These are phyloP conservation scores for Aureobasidium sp. DNA, from an alignment of 2,329 filamentous ascomycete species.

Conservation along the genomic window DNA sequence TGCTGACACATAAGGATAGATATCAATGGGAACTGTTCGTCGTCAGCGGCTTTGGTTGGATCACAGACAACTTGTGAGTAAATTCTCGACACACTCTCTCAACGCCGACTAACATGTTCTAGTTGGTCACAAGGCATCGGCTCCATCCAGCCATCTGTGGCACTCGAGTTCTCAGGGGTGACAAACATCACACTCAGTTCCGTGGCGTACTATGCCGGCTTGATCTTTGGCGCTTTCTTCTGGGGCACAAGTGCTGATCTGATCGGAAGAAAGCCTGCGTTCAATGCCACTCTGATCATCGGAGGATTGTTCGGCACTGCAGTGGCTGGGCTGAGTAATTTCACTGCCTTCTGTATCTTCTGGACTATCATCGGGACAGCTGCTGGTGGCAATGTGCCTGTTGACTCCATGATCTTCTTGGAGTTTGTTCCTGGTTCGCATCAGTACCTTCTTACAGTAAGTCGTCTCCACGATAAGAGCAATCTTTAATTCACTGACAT, in stretches of 20 bases:
- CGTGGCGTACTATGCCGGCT: slow-evolving; percentile 49
- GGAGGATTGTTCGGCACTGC: slow-evolving; percentile 62
- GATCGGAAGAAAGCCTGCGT: slow-evolving; percentile 68
- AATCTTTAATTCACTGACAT: slow-evolving; percentile 42
- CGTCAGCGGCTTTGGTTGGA: slow-evolving; percentile 77
- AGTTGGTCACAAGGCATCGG: background rate
- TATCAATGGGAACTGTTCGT: slow-evolving; percentile 82
- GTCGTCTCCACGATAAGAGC: slow-evolving; percentile 40
- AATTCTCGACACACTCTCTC: background rate
- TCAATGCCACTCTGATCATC: slow-evolving; percentile 71
- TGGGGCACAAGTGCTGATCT: slow-evolving; percentile 76
- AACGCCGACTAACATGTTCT: background rate
- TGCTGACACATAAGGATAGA: slow-evolving; percentile 19
- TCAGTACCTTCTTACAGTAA: slow-evolving; percentile 64
- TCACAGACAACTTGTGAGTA: slow-evolving; percentile 63
- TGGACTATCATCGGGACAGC: slow-evolving; percentile 7
- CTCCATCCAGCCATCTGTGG: background rate
- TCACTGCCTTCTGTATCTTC: slow-evolving; percentile 42
- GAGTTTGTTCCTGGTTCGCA: slow-evolving; percentile 72
- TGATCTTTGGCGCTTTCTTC: slow-evolving; percentile 68
- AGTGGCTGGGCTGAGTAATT: slow-evolving; percentile 58
- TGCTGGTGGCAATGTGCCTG: slow-evolving; percentile 59
- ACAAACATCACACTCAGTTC: background rate
- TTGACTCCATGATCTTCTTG: slow-evolving; percentile 73
- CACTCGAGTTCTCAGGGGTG: background rate